Evolutionary conservation across 2,329 filamentous ascomycete species (phyloP).

Genomic region (Hypoxylon sp.): DNA sequence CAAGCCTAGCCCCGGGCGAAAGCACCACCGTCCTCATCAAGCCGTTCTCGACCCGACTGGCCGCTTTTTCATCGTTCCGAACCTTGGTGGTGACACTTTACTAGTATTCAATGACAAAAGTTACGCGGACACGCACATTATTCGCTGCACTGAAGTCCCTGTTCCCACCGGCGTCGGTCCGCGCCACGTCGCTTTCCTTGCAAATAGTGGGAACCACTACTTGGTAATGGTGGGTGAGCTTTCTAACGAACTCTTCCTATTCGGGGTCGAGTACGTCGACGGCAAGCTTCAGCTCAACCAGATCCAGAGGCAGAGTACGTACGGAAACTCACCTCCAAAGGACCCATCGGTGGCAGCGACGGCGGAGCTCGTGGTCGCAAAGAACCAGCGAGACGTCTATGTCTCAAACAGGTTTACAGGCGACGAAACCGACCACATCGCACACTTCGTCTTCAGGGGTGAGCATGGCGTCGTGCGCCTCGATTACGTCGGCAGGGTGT

Average conservation of each 20-base stretch:
- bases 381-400: slow-evolving; percentile 61
- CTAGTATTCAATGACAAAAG: slow-evolving; percentile 61
- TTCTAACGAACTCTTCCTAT: slow-evolving; percentile 1
- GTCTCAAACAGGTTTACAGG: slow-evolving; percentile 64
- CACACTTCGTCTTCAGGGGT: neutral
- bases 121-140: slow-evolving; percentile 51
- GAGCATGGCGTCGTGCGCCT: neutral
- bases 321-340: neutral
- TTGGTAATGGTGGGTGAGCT: neutral
- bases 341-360: slow-evolving; percentile 50
- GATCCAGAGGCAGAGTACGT: neutral
- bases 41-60: slow-evolving; percentile 62
- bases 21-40: slow-evolving; percentile 59
- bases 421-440: slow-evolving; percentile 60
- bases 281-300: neutral
- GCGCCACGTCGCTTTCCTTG: neutral
- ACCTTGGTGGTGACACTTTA: slow-evolving; percentile 63
- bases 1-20: slow-evolving; percentile 47
- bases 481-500: neutral
- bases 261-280: neutral
- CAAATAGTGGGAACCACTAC: neutral
- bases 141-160: neutral
- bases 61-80: slow-evolving; percentile 62
- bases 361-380: slow-evolving; percentile 59
- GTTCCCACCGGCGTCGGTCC: neutral